Conservation (phyloP, 257 asterid genomes). For the Solanum etuberosum region DNA sequence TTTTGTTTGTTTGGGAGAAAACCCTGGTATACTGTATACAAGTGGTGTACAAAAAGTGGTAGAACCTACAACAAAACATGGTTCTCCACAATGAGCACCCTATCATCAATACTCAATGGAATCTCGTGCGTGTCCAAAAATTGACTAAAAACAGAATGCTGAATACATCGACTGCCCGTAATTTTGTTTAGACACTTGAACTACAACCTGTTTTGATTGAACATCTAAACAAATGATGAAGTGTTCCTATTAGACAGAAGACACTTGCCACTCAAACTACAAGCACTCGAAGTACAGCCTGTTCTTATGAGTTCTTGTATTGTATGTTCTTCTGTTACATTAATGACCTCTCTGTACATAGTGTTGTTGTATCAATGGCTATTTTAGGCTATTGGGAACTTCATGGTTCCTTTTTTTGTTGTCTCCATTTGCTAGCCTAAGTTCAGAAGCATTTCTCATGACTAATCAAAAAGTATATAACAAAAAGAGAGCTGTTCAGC, state of each 20-base stretch:
- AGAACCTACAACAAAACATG: not conserved
- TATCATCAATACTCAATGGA: not conserved
- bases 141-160: not conserved
- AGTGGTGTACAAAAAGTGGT: not conserved
- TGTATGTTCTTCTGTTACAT: not conserved
- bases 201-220: not conserved
- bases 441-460: not conserved
- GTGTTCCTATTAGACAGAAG: not conserved
- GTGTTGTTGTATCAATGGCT: not conserved
- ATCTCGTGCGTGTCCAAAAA: not conserved
- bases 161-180: not conserved
- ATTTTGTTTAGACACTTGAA: not conserved
- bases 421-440: not conserved
- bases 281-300: not conserved
- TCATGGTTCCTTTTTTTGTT: not conserved
- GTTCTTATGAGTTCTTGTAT: not conserved
- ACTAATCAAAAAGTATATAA: not conserved
- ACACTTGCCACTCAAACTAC: not conserved
- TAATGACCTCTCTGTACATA: not conserved
- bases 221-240: not conserved
- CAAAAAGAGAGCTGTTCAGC: not conserved
- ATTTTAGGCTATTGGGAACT: not conserved
- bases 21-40: not conserved
- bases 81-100: not conserved
- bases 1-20: not conserved